Conservation (phyloP, 164 flowering plant genomes). For the Saururus chinensis region DNA sequence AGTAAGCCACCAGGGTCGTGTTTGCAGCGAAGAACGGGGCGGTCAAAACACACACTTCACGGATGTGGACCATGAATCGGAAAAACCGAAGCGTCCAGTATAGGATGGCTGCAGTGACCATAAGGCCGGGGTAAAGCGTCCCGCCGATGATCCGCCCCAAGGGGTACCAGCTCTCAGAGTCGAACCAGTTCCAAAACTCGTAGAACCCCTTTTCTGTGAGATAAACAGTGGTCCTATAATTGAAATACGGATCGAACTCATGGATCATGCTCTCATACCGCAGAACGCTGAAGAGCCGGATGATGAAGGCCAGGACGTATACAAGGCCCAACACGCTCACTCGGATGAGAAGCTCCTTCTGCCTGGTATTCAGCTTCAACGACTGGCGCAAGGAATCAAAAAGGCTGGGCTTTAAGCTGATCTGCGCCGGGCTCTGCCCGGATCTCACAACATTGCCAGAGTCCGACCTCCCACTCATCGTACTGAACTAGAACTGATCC, state of each 20-base stretch:
- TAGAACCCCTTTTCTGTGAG: slow-evolving; percentile 78
- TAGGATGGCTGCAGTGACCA: slow-evolving; percentile 85
- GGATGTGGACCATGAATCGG: slow-evolving; percentile 74
- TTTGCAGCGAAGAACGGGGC: slow-evolving; percentile 96
- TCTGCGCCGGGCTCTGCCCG: slow-evolving; percentile 1
- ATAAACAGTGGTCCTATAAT: slow-evolving; percentile 75
- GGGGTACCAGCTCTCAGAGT: slow-evolving; percentile 95
- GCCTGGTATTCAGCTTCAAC: slow-evolving; percentile 75
- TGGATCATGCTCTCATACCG: slow-evolving; percentile 98
- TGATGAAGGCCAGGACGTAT: slow-evolving; percentile 70
- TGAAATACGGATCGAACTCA: slow-evolving; percentile 96
- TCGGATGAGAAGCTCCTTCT: slow-evolving; percentile 81
- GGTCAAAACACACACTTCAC: slow-evolving; percentile 89
- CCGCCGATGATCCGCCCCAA: slow-evolving; percentile 93
- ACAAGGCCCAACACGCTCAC: slow-evolving; percentile 55
- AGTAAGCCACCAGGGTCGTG: slow-evolving; percentile 87
- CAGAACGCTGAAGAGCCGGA: slow-evolving; percentile 79
- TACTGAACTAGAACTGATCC: too few relatives aligned
- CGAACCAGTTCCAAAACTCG: slow-evolving; percentile 99
- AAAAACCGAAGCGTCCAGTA: slow-evolving; percentile 55
- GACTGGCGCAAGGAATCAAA: slow-evolving; percentile 23
- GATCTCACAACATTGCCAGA: slow-evolving; percentile 1
- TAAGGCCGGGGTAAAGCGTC: slow-evolving; percentile 90
- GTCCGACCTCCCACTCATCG: slow-evolving; percentile 8
- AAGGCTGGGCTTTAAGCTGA: slow-evolving; percentile 8